Percentiles rank a stretch among this genome's conserved stretches.
These are phyloP conservation scores for Ophidiomyces ophidiicola DNA, from an alignment of 2,329 filamentous ascomycete genomes.

Conservation along the genomic window DNA sequence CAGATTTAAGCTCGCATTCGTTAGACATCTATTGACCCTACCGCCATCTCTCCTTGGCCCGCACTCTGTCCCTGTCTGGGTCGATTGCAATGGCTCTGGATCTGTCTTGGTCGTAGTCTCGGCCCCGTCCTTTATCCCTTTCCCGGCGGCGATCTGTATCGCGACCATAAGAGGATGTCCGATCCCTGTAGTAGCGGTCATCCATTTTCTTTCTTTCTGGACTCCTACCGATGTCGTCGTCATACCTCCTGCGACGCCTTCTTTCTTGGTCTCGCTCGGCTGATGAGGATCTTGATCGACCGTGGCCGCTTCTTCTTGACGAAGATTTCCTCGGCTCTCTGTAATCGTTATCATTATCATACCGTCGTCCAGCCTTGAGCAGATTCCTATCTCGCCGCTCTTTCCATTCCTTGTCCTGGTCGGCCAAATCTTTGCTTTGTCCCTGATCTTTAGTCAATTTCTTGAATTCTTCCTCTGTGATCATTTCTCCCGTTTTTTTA, in stretches of 20 bases:
- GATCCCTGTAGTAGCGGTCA: slow-evolving; percentile 25
- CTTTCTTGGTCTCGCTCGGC: slow-evolving; percentile 20
- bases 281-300: slow-evolving; percentile 22
- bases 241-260: slow-evolving; percentile 25
- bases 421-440: slow-evolving; percentile 31
- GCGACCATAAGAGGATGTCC: slow-evolving; percentile 22
- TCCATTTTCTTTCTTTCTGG: slow-evolving; percentile 19
- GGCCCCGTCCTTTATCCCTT: slow-evolving; percentile 20
- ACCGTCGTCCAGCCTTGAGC: slow-evolving; percentile 26
- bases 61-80: slow-evolving; percentile 12
- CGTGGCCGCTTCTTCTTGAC: slow-evolving; percentile 26
- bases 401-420: slow-evolving; percentile 34
- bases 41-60: slow-evolving; percentile 14
- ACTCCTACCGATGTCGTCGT: slow-evolving; percentile 26
- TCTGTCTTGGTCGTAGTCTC: slow-evolving; percentile 22
- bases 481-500: slow-evolving; percentile 49
- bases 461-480: slow-evolving; percentile 51
- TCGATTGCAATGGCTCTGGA: background rate
- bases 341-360: slow-evolving; percentile 24
- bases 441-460: slow-evolving; percentile 39
- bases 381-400: slow-evolving; percentile 36
- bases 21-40: no score
- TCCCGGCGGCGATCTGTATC: slow-evolving; percentile 21
- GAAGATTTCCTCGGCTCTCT: slow-evolving; percentile 29
- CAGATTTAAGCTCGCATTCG: no score